phyloP scores from a whole-genome alignment of 2,329 filamentous ascomycete species.

The Ophiostoma quercus region DNA sequence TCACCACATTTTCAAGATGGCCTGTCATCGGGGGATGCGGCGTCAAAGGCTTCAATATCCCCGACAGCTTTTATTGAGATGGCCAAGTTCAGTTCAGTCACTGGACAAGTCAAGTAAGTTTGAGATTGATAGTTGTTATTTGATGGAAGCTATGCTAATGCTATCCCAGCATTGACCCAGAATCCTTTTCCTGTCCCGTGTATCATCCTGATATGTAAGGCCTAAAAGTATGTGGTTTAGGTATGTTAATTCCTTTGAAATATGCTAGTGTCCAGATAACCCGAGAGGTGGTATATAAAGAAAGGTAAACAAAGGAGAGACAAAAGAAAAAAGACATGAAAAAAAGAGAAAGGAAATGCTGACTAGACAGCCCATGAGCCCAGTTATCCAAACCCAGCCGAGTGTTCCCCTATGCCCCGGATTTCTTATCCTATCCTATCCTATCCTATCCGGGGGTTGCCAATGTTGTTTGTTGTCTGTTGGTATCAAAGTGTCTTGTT shows the following conservation, averaged over 20 bases:
- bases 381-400: conserved; percentile 1
- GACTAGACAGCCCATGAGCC: neutral
- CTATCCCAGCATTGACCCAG: neutral
- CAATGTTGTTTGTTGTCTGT: neutral
- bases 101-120: neutral
- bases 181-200: neutral
- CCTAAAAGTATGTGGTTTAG: conserved; percentile 1
- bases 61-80: too few relatives aligned
- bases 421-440: conserved; percentile 6
- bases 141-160: neutral
- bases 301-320: neutral
- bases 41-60: too few relatives aligned
- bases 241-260: neutral
- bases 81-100: neutral
- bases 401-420: neutral
- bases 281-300: conserved; percentile 3
- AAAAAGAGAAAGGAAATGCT: neutral
- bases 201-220: neutral
- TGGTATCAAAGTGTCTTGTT: conserved; percentile 13
- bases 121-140: neutral
- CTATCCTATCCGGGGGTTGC: conserved; percentile 9
- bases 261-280: neutral
- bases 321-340: neutral
- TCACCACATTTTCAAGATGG: too few relatives aligned
- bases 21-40: too few relatives aligned